These are phyloP conservation scores for Coemansia sp. DNA, from an alignment of 192 early-diverging fungal genomes.

Conservation along the genomic window DNA sequence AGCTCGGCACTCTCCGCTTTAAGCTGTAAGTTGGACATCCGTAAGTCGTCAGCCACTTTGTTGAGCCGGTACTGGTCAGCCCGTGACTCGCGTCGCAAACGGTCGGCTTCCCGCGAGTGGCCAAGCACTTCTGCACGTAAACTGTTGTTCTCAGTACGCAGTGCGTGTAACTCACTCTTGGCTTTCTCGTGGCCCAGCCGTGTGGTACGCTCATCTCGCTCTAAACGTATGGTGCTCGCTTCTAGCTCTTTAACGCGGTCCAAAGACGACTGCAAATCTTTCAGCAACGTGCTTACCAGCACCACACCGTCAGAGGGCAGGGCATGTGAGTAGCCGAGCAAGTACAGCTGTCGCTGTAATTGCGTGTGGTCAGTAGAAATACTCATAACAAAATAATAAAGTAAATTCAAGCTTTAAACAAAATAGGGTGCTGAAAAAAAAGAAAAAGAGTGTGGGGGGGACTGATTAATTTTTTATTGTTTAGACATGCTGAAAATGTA, in stretches of 20 bases:
- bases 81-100: conserved; percentile 31
- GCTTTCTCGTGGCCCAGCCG: conserved; percentile 18
- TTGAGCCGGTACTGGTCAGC: conserved; percentile 20
- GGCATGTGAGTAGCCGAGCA: conserved; percentile 49
- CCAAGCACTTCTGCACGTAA: conserved; percentile 44
- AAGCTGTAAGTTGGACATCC: conserved; percentile 35
- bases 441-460: neutral
- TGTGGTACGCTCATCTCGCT: conserved; percentile 46
- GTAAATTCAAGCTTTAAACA: neutral
- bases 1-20: conserved; percentile 36
- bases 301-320: conserved; percentile 32
- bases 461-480: neutral
- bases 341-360: conserved; percentile 52
- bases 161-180: conserved; percentile 28
- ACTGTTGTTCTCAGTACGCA: conserved; percentile 53
- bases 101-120: conserved; percentile 38
- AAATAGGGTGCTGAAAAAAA: neutral
- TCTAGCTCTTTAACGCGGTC: conserved; percentile 53
- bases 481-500: neutral
- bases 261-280: conserved; percentile 52
- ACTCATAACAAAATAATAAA: conserved; percentile 18
- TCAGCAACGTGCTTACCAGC: conserved; percentile 38
- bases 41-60: conserved; percentile 35
- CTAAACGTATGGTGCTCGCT: conserved; percentile 15
- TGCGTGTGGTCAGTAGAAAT: conserved; percentile 33